Evolutionary conservation across 2,329 filamentous ascomycete genomes (phyloP).

Genomic region (Fusarium tupiense): DNA sequence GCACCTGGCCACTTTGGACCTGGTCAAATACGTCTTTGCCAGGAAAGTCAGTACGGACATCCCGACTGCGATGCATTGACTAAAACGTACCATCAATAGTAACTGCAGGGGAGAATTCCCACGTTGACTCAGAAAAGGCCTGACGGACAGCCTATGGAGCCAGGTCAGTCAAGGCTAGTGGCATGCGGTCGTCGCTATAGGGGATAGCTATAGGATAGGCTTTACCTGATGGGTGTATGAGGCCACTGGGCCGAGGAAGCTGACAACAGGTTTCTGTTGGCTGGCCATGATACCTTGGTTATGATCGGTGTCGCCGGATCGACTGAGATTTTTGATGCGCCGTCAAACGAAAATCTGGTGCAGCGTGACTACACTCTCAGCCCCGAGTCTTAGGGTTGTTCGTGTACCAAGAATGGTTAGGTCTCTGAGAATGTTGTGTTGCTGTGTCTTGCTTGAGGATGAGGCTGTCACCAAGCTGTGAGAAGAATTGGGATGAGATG

Average conservation of each 20-base stretch:
- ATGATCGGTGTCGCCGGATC: constrained; percentile 14
- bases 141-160: constrained; percentile 56
- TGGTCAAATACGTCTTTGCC: constrained; percentile 78
- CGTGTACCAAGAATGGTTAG: not conserved
- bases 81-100: constrained; percentile 60
- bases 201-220: constrained; percentile 12
- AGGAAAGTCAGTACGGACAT: constrained; percentile 10
- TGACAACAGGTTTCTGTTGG: constrained; percentile 53
- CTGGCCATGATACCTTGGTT: constrained; percentile 41
- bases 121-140: constrained; percentile 59
- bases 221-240: constrained; percentile 63
- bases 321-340: not conserved
- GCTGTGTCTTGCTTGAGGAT: not conserved
- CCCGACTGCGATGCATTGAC: not conserved
- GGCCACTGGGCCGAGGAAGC: constrained; percentile 60
- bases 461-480: constrained; percentile 3
- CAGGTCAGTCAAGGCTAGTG: constrained; percentile 22
- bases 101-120: constrained; percentile 59
- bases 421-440: constrained; percentile 1
- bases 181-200: constrained; percentile 29
- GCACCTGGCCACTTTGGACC: constrained; percentile 72
- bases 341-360: not conserved
- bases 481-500: constrained; percentile 9
- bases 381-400: not conserved
- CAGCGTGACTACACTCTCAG: not conserved